Percentiles rank a stretch among this genome's conserved stretches.
Evolutionary conservation across 2,329 filamentous ascomycete genomes (phyloP).

Genomic region (Furcasterigmium furcatum): DNA sequence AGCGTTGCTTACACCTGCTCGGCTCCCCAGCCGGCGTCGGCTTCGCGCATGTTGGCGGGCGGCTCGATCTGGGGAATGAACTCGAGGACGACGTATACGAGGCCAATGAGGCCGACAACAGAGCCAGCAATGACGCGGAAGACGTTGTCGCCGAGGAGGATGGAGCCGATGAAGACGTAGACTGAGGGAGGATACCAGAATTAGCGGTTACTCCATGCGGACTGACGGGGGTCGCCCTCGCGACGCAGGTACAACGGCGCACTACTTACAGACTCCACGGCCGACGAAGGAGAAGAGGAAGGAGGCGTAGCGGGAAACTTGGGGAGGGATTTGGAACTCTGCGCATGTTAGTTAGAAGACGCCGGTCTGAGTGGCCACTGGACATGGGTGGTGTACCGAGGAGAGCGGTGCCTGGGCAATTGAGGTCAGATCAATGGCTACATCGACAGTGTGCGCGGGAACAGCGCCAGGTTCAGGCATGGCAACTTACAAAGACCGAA

Average conservation of each 20-base stretch:
- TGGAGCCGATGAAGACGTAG: constrained; percentile 91
- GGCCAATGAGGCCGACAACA: constrained; percentile 72
- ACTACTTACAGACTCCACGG: constrained; percentile 81
- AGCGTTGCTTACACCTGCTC: constrained; percentile 61
- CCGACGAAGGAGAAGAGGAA: constrained; percentile 98
- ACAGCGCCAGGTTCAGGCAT: too few relatives aligned
- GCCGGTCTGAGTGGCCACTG: neutral
- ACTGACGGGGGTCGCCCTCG: constrained; percentile 4
- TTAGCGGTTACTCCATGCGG: neutral
- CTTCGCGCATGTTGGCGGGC: constrained; percentile 78
- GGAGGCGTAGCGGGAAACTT: constrained; percentile 88
- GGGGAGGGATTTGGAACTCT: constrained; percentile 94
- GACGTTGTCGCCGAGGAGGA: constrained; percentile 68
- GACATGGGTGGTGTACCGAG: constrained; percentile 42
- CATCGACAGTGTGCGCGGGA: too few relatives aligned
- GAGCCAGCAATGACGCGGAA: constrained; percentile 74
- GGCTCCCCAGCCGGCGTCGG: constrained; percentile 71
- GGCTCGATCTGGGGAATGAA: constrained; percentile 78
- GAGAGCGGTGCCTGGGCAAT: constrained; percentile 57
- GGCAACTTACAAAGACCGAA: constrained; percentile 74
- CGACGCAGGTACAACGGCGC: too few relatives aligned
- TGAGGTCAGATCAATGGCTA: too few relatives aligned
- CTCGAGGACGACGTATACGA: constrained; percentile 74
- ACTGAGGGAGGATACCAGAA: constrained; percentile 50
- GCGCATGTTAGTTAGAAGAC: constrained; percentile 4